phyloP scores from a whole-genome alignment of 108 stramenopile genomes.

The Skeletonema grethae region DNA sequence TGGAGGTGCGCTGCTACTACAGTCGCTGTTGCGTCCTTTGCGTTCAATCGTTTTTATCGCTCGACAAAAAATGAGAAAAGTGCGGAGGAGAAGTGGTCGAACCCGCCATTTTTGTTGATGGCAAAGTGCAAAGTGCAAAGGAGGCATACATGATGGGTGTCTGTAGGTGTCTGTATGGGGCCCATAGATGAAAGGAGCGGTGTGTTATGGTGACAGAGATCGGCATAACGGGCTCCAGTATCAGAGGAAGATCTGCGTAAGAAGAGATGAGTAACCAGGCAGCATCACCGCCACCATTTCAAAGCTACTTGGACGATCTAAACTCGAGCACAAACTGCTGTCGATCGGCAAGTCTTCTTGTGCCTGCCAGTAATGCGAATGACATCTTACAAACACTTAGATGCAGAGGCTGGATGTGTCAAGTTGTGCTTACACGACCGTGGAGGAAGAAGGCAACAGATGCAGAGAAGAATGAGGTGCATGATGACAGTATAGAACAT shows the following conservation, averaged over 20 bases:
- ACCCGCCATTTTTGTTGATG: too few relatives aligned
- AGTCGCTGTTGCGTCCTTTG: too few relatives aligned
- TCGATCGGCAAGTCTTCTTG: slow-evolving; percentile 34
- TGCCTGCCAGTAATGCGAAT: slow-evolving; percentile 17
- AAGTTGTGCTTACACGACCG: slow-evolving; percentile 18
- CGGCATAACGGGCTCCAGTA: too few relatives aligned
- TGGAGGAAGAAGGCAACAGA: neutral
- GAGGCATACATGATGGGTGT: too few relatives aligned
- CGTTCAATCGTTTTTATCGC: too few relatives aligned
- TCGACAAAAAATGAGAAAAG: too few relatives aligned
- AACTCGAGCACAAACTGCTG: slow-evolving; percentile 26
- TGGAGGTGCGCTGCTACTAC: neutral
- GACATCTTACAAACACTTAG: slow-evolving; percentile 14
- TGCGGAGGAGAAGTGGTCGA: too few relatives aligned
- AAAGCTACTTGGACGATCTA: slow-evolving; percentile 19
- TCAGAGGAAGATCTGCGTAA: too few relatives aligned
- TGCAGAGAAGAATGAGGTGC: neutral
- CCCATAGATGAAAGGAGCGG: too few relatives aligned
- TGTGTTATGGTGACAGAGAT: too few relatives aligned
- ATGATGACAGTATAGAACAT: neutral
- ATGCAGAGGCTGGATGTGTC: slow-evolving; percentile 25
- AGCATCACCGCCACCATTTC: neutral
- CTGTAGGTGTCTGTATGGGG: too few relatives aligned
- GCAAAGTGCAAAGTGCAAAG: too few relatives aligned
- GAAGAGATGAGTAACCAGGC: neutral